A percentile compares a stretch with the other conserved stretches of the same genome.
Conservation (phyloP, 2,329 filamentous ascomycete species). For the Sphaerostilbella broomeana region DNA sequence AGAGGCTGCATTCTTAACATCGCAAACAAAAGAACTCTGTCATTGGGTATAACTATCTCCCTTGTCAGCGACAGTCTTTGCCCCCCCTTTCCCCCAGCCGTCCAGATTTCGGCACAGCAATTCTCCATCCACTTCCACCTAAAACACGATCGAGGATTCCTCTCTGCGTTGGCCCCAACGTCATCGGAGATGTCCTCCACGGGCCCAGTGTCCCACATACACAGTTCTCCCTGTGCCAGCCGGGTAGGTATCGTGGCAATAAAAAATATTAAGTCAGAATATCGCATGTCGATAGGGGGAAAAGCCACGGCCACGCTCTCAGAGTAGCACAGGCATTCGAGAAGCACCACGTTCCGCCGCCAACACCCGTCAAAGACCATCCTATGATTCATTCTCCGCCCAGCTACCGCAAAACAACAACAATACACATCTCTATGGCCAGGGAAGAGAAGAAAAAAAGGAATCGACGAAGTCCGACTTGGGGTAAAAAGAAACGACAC, state of each 20-base stretch:
- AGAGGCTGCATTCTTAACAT: too few relatives aligned
- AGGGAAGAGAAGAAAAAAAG: background rate
- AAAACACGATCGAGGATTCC: background rate
- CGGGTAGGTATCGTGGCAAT: slow-evolving; percentile 2
- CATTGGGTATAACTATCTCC: slow-evolving; percentile 14
- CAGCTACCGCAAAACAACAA: slow-evolving; percentile 9
- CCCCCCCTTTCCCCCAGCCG: slow-evolving; percentile 3
- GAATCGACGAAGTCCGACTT: background rate
- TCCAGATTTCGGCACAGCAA: slow-evolving; percentile 2
- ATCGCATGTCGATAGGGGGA: background rate
- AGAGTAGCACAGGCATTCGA: slow-evolving; percentile 7
- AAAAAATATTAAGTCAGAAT: slow-evolving; percentile 7
- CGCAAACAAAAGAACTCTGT: slow-evolving; percentile 1
- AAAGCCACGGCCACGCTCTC: slow-evolving; percentile 4
- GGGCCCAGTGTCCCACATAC: background rate
- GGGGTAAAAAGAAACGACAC: background rate
- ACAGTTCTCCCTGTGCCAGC: background rate
- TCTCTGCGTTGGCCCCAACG: background rate
- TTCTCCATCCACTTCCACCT: background rate
- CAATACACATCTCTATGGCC: slow-evolving; percentile 11
- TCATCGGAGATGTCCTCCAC: background rate
- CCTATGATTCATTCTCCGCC: slow-evolving; percentile 10
- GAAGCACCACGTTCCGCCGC: slow-evolving; percentile 7
- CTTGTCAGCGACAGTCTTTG: slow-evolving; percentile 13
- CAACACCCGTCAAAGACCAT: slow-evolving; percentile 13